Evolutionary conservation across 2,329 filamentous ascomycete genomes (phyloP).

Genomic region (Aureobasidium sp.): DNA sequence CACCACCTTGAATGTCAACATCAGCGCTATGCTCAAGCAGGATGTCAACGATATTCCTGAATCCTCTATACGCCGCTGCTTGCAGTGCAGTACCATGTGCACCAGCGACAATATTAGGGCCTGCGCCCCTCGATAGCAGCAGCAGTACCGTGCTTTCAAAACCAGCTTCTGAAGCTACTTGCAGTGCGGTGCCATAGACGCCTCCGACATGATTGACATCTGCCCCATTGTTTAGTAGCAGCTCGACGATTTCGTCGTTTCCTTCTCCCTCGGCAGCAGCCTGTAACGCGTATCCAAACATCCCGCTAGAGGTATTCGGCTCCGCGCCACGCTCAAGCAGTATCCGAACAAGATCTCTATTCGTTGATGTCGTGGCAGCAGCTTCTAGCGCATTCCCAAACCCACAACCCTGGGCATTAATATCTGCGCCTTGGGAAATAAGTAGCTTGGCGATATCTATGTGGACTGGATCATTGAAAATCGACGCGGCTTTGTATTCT

Average conservation of each 20-base stretch:
- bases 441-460: neutral
- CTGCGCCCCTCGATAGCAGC: neutral
- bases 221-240: conserved; percentile 14
- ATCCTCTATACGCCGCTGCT: neutral
- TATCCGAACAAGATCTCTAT: neutral
- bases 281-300: neutral
- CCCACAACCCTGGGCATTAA: neutral
- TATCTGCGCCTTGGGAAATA: neutral
- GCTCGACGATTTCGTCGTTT: neutral
- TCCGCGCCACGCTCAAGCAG: conserved; percentile 6
- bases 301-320: neutral
- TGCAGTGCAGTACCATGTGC: neutral
- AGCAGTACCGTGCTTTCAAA: neutral
- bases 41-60: neutral
- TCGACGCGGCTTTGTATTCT: neutral
- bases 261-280: neutral
- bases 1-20: neutral
- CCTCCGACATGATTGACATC: conserved; percentile 12
- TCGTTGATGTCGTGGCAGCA: neutral
- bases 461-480: neutral
- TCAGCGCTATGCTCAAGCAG: neutral
- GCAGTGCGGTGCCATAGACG: conserved; percentile 11
- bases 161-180: conserved; percentile 12
- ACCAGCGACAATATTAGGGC: neutral
- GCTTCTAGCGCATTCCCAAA: neutral